Base-by-base conservation (phyloP, 2,329 filamentous ascomycete genomes). In the Massarina eburnea region DNA sequence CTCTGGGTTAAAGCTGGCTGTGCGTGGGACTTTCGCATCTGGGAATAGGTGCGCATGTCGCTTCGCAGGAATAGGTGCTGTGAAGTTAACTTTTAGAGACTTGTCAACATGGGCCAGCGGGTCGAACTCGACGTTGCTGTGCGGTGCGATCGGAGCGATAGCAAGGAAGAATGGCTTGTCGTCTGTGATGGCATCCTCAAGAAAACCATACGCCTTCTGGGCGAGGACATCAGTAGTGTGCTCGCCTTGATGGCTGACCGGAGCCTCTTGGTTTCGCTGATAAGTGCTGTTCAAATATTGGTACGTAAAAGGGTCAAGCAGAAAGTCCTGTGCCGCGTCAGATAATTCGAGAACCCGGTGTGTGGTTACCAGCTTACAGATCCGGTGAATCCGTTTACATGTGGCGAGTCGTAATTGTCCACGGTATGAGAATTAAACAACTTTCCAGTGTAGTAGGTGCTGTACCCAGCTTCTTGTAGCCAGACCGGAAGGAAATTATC, bases 371-470 rank as follows among this genome's bases (percentile, higher is more conserved):
- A 24, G 34, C 45, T n/a, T 32, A 37, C 33, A 37, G 39, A 30
- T 10, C 73, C 75, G 15, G 74, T 84, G 73, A 80, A 88, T 1
- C 83, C 84, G 1, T 73, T 74, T 0, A 79, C 75, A 34, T 70
- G 75, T 1, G 83, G 78, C 4, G 73, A 68, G 58, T 84, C 71
- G 61, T 85, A 88, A 52, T 85, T 88, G 1, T 75, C 57, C 1
- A 80, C 43, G 9, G 72, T 79, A 44, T 86, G 83, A 0, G 76
- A 73, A 53, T 89, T 89, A 67, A 85, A 84, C 1, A 88, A 71
- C 60, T 89, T 89, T 18, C 83, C 85, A 0, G 80, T 80, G 57
- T 88, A 88, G 59, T 85, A 88, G 0, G 85, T 88, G 21, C 80
- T 80, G 60, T 88, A 88, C 0, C 84, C 84, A 0, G 79, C 80